Base-by-base conservation (phyloP, 495 filamentous ascomycete species). In the Lasiosphaeris hirsuta region DNA sequence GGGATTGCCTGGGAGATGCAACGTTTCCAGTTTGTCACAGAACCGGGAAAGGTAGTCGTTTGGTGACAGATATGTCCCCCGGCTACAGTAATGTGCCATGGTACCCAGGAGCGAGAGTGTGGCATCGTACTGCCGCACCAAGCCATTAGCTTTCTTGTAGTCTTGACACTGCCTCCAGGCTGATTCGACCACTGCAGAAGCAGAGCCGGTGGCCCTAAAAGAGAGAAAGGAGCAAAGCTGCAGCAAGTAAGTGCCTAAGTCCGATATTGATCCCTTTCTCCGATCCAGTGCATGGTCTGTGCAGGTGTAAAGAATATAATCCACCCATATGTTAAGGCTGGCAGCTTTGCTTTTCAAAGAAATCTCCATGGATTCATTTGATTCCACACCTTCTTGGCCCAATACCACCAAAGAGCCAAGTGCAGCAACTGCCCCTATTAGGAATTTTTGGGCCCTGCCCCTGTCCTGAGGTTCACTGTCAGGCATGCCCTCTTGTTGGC, bases 171-270 rank as follows among this genome's bases (percentile, higher is more conserved):
- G 52, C 11, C 41, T 51, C 69, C 69, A 72, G 5, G 65, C 42
- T 3, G 51, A 41, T 15, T 60, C 49, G 34, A 64, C 39, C 9
- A 19, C 23, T 6, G 43, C 39, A 6, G 51, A 43, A 18, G 54
- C 49, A 11, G 36, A 34, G 11, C 47, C 37, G 7, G 35, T 42
- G 3, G 30, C 37, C 10, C 45, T 14, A 7, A 66, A 43, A 10
- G 58, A 58, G 11, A 72, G 58, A 40, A 69, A 70, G 4, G 54
- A 39, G 55, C 61, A 62, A 9, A 72, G 63, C 10, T 44, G 57
- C 11, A 72, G 57, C 7, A 70, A 19, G 51, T 72, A 72, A 19
- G 47, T 65, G 44, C 67, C 60, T 34, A 63, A 51, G 35, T 62
- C 57, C n/a, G 51, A 56, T 19, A 44, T 10, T 1, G 8, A 11